Base-by-base conservation (phyloP, 2,329 filamentous ascomycete species). In the Botrytis galanthina region DNA sequence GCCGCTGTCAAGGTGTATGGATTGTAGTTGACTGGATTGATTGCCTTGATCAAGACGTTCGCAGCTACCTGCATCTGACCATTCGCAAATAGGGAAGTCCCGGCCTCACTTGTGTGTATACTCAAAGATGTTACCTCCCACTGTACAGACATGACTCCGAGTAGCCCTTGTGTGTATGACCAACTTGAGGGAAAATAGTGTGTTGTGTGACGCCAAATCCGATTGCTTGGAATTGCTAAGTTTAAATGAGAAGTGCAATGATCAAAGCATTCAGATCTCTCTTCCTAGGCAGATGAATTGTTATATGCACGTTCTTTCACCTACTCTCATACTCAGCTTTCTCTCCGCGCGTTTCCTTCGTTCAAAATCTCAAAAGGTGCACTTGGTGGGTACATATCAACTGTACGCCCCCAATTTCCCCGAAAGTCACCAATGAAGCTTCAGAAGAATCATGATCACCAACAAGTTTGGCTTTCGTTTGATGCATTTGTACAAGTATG, bases 31-130 rank as follows among this genome's bases (percentile, higher is more conserved):
- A 7, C 46, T n/a, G 68, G 59, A 39, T 71, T 18, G 20, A 71
- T 64, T 20, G 70, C 70, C 51, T 51, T 71, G 26, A 71, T 71
- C 14, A 59, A 54, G 46, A 71, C 39, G 14, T 71, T 51, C 10
- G 35, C 35, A 32, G 70, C 46, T 29, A 64, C 70, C 16, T 71
- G 70, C 70, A 71, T 71, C 26, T 32, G 10, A 0, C 44, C 44
- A 9, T 71, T 71, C 6, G 59, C 60, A 32, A 71, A 71, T 8
- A 71, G 59, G 12, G 35, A n/a, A 51, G 59, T 64, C 1, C 48
- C 62, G n/a, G 62, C 46, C n/a, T 8, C 35, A 32, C 46, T n/a
- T 57, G 59, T n/a, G 16, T 35, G 18, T 54, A 71, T 64, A 35
- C 16, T 37, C 18, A 71, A 57, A 3, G 3, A 18, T 64, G 46